Percentiles rank a stretch among this genome's conserved stretches.
Evolutionary conservation across 495 filamentous ascomycete species (phyloP).

Genomic region (Xylaria nigripes): DNA sequence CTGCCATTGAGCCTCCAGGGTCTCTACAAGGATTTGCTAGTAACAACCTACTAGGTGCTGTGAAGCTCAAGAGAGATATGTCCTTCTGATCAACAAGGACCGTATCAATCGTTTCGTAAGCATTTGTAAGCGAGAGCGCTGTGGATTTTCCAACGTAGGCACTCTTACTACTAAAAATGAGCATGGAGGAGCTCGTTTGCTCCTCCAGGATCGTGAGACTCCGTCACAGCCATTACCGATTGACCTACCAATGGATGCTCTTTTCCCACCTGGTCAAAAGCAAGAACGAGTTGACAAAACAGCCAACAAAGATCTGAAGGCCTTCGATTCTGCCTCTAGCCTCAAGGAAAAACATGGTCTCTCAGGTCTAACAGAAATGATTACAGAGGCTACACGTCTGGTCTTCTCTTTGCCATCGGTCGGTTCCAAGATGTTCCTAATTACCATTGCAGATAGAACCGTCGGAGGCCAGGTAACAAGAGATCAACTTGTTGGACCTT

Average conservation of each 20-base stretch:
- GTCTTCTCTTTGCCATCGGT: constrained; percentile 82
- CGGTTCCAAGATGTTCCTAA: constrained; percentile 92
- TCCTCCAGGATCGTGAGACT: constrained; percentile 76
- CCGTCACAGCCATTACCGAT: constrained; percentile 63
- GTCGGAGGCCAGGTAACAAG: constrained; percentile 82
- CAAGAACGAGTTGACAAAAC: constrained; percentile 73
- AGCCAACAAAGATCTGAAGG: constrained; percentile 55
- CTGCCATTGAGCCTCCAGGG: neutral
- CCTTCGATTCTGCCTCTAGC: constrained; percentile 55
- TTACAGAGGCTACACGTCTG: constrained; percentile 66
- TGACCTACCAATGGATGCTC: constrained; percentile 79
- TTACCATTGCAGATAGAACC: constrained; percentile 89
- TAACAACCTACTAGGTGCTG: constrained; percentile 47
- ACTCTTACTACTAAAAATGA: constrained; percentile 58
- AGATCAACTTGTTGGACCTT: constrained; percentile 94
- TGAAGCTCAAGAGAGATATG: constrained; percentile 93
- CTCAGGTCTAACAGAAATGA: constrained; percentile 49
- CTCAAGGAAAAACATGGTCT: constrained; percentile 43
- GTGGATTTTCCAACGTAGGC: constrained; percentile 89
- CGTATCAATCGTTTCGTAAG: constrained; percentile 72
- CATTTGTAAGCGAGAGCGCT: constrained; percentile 79
- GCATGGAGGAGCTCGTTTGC: constrained; percentile 55
- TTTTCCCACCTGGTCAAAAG: constrained; percentile 87
- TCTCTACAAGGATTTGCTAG: neutral
- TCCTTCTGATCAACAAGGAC: constrained; percentile 70